Base-by-base conservation (phyloP, 78 protist genomes). In the Protostelium mycophagum region DNA sequence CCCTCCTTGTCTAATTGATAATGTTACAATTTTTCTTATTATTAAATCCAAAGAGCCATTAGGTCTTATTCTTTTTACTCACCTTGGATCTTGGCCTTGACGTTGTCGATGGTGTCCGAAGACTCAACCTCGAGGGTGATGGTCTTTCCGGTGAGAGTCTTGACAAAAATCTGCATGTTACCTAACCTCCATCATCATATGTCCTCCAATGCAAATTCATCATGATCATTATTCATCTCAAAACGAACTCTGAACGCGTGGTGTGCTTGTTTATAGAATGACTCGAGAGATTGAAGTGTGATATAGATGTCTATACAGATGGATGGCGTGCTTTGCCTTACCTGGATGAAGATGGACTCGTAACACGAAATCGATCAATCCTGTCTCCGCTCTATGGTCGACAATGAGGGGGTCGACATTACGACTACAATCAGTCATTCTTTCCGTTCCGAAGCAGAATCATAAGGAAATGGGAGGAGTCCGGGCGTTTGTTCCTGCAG, bases 71-170 rank as follows among this genome's bases (percentile, higher is more conserved):
- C 34, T 1, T 28, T 1, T 39, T 5, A 51, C 88, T 89, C 87
- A 35, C 96, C 99, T 93, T 98, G 99, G 93, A 98, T 98, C 97
- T 99, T 99, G 87, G 96, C 91, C 97, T 98, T 99, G 89, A 99
- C 99, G 89, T 94, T 97, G 83, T 98, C 99, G 89, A 98, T 97
- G 90, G 98, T 96, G 96, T 98, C 99, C 34, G 97, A 88, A 35
- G 97, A 83, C 94, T 98, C 99, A 83, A 97, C 99, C 91, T 98
- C 99, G 28, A 99, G 96, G 31, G 99, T 97, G 96, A 98, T 98
- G 95, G 99, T 99, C 95, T 98, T 99, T 86, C 99, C 99, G 36
- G 99, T 97, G 5, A 98, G 95, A 85, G 99, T 99, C 95, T 98
- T 98, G 86, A 98, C 99, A 91, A 98, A 98, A 86, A 97, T 97